Percentiles rank a stretch among this genome's conserved stretches.
Conservation (phyloP, 768 basidiomycete genomes). For the Phylloporus arenicola region DNA sequence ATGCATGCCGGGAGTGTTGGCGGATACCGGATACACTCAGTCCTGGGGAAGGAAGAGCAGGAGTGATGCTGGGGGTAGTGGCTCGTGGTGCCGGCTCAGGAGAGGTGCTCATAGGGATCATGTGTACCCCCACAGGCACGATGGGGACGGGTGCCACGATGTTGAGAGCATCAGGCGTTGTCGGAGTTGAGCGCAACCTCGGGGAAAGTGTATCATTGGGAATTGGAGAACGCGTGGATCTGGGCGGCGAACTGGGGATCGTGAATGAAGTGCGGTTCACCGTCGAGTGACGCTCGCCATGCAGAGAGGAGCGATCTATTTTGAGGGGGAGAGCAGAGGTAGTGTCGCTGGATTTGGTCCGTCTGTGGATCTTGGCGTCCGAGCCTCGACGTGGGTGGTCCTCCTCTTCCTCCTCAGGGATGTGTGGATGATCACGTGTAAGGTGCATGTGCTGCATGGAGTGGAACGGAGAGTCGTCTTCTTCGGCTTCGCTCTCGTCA, state of each 20-base stretch:
- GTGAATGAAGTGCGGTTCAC: slow-evolving; percentile 14
- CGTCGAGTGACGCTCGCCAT: slow-evolving; percentile 13
- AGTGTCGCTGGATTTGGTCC: slow-evolving; percentile 17
- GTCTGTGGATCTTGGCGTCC: slow-evolving; percentile 19
- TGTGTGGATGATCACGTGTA: slow-evolving; percentile 51
- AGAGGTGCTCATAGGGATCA: slow-evolving; percentile 22
- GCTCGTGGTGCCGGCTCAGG: slow-evolving; percentile 17
- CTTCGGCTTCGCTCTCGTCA: slow-evolving; percentile 72
- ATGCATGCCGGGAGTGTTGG: slow-evolving; percentile 27
- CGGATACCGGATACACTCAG: slow-evolving; percentile 21
- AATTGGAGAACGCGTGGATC: slow-evolving; percentile 19
- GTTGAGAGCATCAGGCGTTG: slow-evolving; percentile 23
- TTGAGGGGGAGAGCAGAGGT: slow-evolving; percentile 34
- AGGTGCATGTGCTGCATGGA: slow-evolving; percentile 36
- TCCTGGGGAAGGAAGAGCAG: slow-evolving; percentile 28
- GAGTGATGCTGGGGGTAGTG: slow-evolving; percentile 21
- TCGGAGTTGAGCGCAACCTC: slow-evolving; percentile 19
- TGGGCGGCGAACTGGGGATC: slow-evolving; percentile 12
- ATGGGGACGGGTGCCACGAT: slow-evolving; percentile 24
- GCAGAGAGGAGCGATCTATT: slow-evolving; percentile 6
- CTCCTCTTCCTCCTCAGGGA: slow-evolving; percentile 68
- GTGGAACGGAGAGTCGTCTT: slow-evolving; percentile 40
- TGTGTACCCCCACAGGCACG: slow-evolving; percentile 10
- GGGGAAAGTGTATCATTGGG: slow-evolving; percentile 17
- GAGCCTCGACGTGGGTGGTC: slow-evolving; percentile 32